Conservation (phyloP, 73 alveolate genomes). For the Paramecium octaurelia region DNA sequence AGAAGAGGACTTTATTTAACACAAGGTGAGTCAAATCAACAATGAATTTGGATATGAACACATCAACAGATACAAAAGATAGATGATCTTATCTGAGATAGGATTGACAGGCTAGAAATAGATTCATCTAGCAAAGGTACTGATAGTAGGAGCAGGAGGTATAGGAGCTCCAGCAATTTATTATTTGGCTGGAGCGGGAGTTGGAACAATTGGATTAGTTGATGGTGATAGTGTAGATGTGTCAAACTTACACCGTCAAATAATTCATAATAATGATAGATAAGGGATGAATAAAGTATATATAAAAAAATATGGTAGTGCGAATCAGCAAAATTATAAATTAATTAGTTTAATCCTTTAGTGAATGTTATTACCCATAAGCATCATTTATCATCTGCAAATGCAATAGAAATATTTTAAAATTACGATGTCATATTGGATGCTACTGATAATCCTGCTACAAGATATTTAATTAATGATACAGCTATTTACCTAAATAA, state of each 20-base stretch:
- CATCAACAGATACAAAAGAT: slow-evolving; percentile 84
- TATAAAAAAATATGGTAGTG: neutral
- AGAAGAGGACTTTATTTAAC: neutral
- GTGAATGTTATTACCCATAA: slow-evolving; percentile 77
- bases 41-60: slow-evolving; percentile 37
- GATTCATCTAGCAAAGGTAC: slow-evolving; percentile 83
- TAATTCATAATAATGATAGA: slow-evolving; percentile 51
- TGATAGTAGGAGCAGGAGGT: slow-evolving; percentile 98
- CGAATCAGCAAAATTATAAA: slow-evolving; percentile 76
- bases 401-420: slow-evolving; percentile 75
- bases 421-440: slow-evolving; percentile 92
- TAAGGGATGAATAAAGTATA: slow-evolving; percentile 60
- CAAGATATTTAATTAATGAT: slow-evolving; percentile 91
- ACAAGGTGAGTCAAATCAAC: neutral
- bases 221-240: slow-evolving; percentile 95
- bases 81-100: slow-evolving; percentile 82
- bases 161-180: slow-evolving; percentile 93
- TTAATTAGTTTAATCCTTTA: slow-evolving; percentile 79
- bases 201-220: slow-evolving; percentile 94
- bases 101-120: slow-evolving; percentile 84
- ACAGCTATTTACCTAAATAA: slow-evolving; percentile 80
- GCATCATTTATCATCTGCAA: slow-evolving; percentile 73
- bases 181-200: slow-evolving; percentile 97
- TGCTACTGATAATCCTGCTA: slow-evolving; percentile 90
- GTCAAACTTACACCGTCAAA: slow-evolving; percentile 86